Percentiles rank a stretch among this genome's conserved stretches.
phyloP scores from a whole-genome alignment of 2,329 filamentous ascomycete genomes.

The Fusarium acutatum region DNA sequence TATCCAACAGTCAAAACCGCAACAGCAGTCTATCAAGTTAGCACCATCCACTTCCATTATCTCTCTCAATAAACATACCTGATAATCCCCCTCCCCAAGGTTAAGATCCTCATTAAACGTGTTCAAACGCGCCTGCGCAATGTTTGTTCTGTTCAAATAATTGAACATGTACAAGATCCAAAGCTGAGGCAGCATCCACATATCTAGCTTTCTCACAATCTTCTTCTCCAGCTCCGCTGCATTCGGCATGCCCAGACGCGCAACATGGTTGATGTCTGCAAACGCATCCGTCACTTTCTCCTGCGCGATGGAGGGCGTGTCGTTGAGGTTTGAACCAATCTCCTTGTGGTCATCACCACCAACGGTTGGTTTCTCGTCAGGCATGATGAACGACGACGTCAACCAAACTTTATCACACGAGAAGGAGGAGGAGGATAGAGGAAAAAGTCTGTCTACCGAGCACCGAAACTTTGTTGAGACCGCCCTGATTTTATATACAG shows the following conservation, averaged over 20 bases:
- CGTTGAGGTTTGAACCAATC: not conserved
- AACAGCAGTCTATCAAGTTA: slow-evolving; percentile 18
- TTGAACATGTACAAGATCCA: slow-evolving; percentile 38
- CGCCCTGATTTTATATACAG: not conserved
- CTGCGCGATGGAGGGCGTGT: slow-evolving; percentile 1
- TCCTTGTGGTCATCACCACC: not conserved
- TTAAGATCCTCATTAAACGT: slow-evolving; percentile 29
- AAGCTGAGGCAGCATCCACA: slow-evolving; percentile 30
- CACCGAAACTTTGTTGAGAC: not conserved
- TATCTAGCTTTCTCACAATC: slow-evolving; percentile 28
- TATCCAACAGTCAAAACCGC: slow-evolving; percentile 28
- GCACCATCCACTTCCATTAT: not conserved
- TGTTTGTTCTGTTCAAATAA: slow-evolving; percentile 32
- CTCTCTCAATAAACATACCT: not conserved
- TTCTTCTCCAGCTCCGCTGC: slow-evolving; percentile 20
- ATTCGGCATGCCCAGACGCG: slow-evolving; percentile 12
- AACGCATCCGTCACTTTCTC: slow-evolving; percentile 10
- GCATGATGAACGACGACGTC: slow-evolving; percentile 7
- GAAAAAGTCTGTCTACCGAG: not conserved
- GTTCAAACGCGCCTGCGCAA: slow-evolving; percentile 29
- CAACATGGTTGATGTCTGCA: slow-evolving; percentile 25
- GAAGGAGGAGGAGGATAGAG: slow-evolving; percentile 8
- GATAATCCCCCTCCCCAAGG: slow-evolving; percentile 29
- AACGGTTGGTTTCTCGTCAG: slow-evolving; percentile 8
- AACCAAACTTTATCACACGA: no score